Evolutionary conservation across 148 eudicot species (phyloP), one percentile per base, ranked within the genome.

Genomic region (Fagopyrum homotropicum): DNA sequence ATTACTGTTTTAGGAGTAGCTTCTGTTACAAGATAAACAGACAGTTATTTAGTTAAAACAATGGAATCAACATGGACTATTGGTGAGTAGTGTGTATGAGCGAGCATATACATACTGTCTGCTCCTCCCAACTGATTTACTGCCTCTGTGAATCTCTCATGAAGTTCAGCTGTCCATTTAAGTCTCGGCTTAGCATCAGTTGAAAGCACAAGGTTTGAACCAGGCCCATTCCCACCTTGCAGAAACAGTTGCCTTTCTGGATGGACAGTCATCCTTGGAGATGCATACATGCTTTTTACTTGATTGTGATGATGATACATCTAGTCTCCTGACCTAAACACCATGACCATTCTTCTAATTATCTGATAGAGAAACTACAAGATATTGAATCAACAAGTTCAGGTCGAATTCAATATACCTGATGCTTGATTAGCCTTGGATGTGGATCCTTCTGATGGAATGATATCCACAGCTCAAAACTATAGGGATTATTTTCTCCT

Each of bases 51-150:
- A 80, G 81, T 43, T 75, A 66, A 80, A 51, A 46, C 66, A 43
- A 45, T 73, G 55, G 19, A 72, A 1, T 43, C 68, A 8, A 8
- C 40, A 52, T 11, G 26, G 10, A 7, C 12, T 77, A 22, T 30
- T 54, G 30, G 40, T 55, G 16, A 12, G 15, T 26, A 73, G 44
- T 9, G 12, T 17, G 77, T 48, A 43, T 45, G 12, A 9, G 2
- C 10, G 9, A 19, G 3, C 22, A 26, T 60, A 52, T 59, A 82
- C 93, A 81, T 84, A 93, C 98, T 93, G 71, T 93, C 98, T 76
- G 98, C 93, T 78, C 98, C 98, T 71, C 98, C 98, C n/a, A 93
- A 86, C 77, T 90, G 96, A 80, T 89, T 90, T 66, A 93, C 96
- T 49, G 98, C 96, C 82, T 90, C 96, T 40, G 89, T 84, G 76